Base-by-base conservation (phyloP, 768 basidiomycete genomes). In the Suillus discolor region DNA sequence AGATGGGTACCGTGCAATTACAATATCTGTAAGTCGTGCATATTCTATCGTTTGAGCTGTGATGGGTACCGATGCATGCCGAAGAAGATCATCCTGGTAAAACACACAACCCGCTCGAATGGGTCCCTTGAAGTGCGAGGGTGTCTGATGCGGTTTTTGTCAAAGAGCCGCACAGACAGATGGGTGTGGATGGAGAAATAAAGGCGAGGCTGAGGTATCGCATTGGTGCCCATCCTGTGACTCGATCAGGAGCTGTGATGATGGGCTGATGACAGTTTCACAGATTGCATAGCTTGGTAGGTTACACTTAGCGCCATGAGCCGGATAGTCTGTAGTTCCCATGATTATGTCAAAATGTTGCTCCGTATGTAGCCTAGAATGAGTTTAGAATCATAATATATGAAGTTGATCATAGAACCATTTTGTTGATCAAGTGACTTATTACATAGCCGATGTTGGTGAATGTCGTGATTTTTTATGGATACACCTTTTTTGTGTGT, bases 71-170 rank as follows among this genome's bases (percentile, higher is more conserved):
- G 65, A 42, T 51, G 68, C 65, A 76, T 72, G 82, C 86, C 90
- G 74, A 84, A 75, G 92, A 94, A 75, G 91, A 93, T 78, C 85
- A 89, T 81, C 89, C 92, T 94, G 92, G 92, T 94, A 93, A 94
- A 81, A 85, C 75, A 94, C 86, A 79, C 87, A 90, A 81, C 92
- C 88, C 87, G 82, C 73, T 78, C 74, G 67, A 57, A 42, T 73
- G 77, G 73, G 77, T 77, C 81, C 79, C 78, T 72, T 72, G 66
- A 3, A 53, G 2, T 34, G n/a, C 61, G 65, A 59, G 70, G 75
- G 78, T 77, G 77, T 72, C 73, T 72, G 68, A 44, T 59, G 62
- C 66, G 69, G 71, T 66, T 70, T 71, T 60, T 28, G 6, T n/a
- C 42, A 68, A 65, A 68, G 72, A 78, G 69, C 71, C 74, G 65